Percentiles rank a stretch among this genome's conserved stretches.
Conservation (phyloP, 257 asterid species). For the Leptodermis oblonga region DNA sequence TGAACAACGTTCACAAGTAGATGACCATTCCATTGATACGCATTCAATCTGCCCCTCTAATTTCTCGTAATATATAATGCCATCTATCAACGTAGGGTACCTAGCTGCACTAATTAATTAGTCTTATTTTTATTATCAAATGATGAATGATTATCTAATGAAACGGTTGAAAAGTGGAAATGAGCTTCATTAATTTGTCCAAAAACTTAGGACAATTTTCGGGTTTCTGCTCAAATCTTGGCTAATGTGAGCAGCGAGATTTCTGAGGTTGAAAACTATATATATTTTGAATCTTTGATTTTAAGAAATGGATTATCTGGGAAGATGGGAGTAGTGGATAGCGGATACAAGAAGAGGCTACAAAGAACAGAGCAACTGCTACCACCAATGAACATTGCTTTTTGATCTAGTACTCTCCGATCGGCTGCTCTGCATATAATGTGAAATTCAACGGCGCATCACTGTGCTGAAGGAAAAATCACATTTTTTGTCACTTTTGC, state of each 20-base stretch:
- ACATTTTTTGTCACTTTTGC: no score
- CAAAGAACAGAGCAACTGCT: constrained; percentile 58
- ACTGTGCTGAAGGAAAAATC: no score
- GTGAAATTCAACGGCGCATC: background rate
- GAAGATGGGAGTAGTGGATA: background rate
- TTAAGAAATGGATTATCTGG: constrained; percentile 15
- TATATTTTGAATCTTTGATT: no score
- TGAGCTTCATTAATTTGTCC: constrained; percentile 10
- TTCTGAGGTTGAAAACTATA: constrained; percentile 3
- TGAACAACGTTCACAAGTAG: background rate
- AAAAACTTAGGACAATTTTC: constrained; percentile 3
- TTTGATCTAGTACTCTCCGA: background rate
- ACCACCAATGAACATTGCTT: constrained; percentile 24
- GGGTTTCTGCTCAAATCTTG: constrained; percentile 8
- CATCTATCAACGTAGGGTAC: background rate
- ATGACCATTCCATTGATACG: no score
- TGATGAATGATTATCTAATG: no score
- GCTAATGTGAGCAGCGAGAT: constrained; percentile 46
- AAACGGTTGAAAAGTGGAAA: constrained; percentile 37
- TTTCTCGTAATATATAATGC: background rate
- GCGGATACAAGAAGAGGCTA: constrained; percentile 38
- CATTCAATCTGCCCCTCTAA: no score
- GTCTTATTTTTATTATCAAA: no score
- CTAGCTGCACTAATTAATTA: background rate
- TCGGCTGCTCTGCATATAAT: background rate